These are phyloP conservation scores for Grosmannia serpens DNA, from an alignment of 2,329 filamentous ascomycete species.

Conservation along the genomic window DNA sequence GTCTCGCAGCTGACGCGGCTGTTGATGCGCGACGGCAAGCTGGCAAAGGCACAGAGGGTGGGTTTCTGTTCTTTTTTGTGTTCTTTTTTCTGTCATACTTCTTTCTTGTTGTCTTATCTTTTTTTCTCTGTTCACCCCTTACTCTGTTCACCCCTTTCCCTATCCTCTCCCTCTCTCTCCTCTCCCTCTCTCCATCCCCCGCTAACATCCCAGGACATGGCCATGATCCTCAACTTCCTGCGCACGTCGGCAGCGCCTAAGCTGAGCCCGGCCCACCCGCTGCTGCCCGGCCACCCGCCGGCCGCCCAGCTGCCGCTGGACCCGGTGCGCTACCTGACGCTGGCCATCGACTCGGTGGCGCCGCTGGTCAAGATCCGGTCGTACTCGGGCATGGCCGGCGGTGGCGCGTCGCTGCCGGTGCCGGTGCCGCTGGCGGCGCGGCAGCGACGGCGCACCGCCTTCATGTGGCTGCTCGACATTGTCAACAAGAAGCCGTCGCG, in stretches of 20 bases:
- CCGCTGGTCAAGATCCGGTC: constrained; percentile 72
- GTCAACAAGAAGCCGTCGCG: constrained; percentile 65
- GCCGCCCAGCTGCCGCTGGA: constrained; percentile 73
- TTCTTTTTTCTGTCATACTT: neutral
- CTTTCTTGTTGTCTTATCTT: neutral
- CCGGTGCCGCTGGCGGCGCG: constrained; percentile 65
- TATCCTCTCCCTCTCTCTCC: neutral
- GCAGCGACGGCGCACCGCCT: constrained; percentile 66
- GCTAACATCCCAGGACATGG: constrained; percentile 56
- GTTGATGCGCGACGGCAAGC: constrained; percentile 85
- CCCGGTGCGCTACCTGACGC: constrained; percentile 76
- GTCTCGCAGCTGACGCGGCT: constrained; percentile 81
- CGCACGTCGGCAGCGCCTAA: constrained; percentile 74
- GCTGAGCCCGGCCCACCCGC: constrained; percentile 56
- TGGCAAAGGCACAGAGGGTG: constrained; percentile 81
- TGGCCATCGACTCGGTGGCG: constrained; percentile 86
- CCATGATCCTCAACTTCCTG: constrained; percentile 69
- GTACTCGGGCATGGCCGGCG: constrained; percentile 69
- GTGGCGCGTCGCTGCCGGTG: constrained; percentile 72
- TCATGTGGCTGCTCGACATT: constrained; percentile 82
- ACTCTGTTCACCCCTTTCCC: neutral
- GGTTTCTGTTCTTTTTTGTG: constrained; percentile 17
- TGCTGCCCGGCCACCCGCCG: constrained; percentile 67
- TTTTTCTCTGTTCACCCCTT: neutral
- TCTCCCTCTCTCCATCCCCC: neutral